Percentiles rank a stretch among this genome's conserved stretches.
phyloP scores from a whole-genome alignment of 495 filamentous ascomycete genomes.

The Xylaria intraflava region DNA sequence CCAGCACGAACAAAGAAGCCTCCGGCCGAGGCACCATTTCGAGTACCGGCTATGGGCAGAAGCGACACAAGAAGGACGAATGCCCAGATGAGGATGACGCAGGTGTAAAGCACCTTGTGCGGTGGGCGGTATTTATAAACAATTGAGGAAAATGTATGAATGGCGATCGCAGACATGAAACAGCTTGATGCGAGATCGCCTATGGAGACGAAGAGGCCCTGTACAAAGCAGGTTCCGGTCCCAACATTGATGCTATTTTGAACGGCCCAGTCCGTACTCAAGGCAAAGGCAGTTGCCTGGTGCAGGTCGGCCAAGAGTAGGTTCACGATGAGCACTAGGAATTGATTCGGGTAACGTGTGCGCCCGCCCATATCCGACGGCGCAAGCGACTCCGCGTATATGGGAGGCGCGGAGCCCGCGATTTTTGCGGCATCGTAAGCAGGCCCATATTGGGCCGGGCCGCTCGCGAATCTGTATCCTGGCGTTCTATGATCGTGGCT shows the following conservation, averaged over 20 bases:
- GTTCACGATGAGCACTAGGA: constrained; percentile 66
- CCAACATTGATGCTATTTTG: constrained; percentile 50
- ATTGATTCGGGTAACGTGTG: constrained; percentile 50
- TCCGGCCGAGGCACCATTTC: constrained; percentile 38
- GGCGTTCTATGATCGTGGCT: not conserved
- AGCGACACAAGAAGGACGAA: constrained; percentile 54
- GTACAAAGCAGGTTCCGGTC: constrained; percentile 55
- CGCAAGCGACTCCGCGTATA: not conserved
- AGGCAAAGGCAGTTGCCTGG: constrained; percentile 59
- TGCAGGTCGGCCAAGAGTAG: constrained; percentile 68
- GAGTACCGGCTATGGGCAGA: constrained; percentile 44
- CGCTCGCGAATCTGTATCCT: constrained; percentile 2
- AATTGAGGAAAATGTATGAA: constrained; percentile 62
- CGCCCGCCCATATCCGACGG: constrained; percentile 21
- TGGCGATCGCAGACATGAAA: constrained; percentile 63
- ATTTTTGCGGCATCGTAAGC: constrained; percentile 15
- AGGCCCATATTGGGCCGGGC: constrained; percentile 15
- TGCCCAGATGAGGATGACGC: constrained; percentile 49
- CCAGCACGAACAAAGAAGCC: constrained; percentile 57
- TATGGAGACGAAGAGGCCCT: constrained; percentile 64
- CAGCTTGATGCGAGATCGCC: constrained; percentile 64
- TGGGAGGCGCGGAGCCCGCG: not conserved
- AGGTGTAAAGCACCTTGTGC: constrained; percentile 44
- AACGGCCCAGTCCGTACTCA: constrained; percentile 56
- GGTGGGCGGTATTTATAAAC: constrained; percentile 53